A percentile compares a stretch with the other conserved stretches of the same genome.
These are phyloP conservation scores for Ajuga reptans DNA, from an alignment of 305 asterid genomes.

Conservation along the genomic window DNA sequence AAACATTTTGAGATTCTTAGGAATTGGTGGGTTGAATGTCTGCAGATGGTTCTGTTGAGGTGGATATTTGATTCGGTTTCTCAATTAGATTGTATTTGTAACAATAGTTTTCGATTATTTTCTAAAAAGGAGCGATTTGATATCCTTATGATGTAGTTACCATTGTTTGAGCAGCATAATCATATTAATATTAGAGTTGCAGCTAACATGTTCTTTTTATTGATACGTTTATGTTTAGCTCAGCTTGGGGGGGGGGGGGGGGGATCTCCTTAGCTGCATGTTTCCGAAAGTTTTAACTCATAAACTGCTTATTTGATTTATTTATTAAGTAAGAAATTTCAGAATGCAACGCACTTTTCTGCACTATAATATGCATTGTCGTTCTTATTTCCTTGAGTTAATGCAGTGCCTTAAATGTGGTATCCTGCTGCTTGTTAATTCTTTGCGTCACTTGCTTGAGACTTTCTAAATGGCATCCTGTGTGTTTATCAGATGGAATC, in stretches of 20 bases:
- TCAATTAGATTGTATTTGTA: not conserved
- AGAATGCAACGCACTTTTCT: not conserved
- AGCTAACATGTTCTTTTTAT: not conserved
- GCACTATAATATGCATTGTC: not conserved
- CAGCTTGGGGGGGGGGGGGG: not conserved
- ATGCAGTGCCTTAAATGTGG: not conserved
- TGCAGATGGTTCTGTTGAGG: constrained; percentile 4
- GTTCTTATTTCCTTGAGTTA: not conserved
- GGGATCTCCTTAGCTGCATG: not conserved
- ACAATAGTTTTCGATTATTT: not conserved
- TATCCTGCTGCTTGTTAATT: not conserved
- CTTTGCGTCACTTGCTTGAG: not conserved
- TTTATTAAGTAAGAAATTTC: not conserved
- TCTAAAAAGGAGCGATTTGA: not conserved
- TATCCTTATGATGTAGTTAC: not conserved
- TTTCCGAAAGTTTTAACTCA: not conserved
- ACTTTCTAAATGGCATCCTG: constrained; percentile 18
- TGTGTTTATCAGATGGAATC: constrained; percentile 56
- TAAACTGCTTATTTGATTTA: not conserved
- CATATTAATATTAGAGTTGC: not conserved
- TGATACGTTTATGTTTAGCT: not conserved
- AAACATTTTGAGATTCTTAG: not conserved
- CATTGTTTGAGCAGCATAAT: not conserved
- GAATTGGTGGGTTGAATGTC: not conserved
- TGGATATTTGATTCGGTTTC: not conserved